These are phyloP conservation scores for Ophiostoma fasciatum DNA, from an alignment of 2,329 filamentous ascomycete genomes.

Conservation along the genomic window DNA sequence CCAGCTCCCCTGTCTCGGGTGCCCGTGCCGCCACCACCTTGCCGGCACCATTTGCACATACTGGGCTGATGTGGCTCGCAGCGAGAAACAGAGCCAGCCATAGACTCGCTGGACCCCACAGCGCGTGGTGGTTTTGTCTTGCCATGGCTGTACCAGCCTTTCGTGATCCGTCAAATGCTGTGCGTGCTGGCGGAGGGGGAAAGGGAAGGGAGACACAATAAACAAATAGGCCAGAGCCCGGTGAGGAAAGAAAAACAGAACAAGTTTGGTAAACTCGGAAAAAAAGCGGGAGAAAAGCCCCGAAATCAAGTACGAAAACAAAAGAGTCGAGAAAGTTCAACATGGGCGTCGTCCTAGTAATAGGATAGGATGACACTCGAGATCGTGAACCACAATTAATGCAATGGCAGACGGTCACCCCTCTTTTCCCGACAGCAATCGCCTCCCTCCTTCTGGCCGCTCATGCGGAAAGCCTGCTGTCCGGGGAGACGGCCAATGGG, in stretches of 20 bases:
- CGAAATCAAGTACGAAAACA: background rate
- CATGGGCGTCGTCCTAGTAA: no score
- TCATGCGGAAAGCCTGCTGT: background rate
- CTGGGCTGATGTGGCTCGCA: constrained; percentile 5
- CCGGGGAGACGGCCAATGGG: background rate
- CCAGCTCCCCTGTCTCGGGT: no score
- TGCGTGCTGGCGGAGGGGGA: no score
- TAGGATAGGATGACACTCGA: no score
- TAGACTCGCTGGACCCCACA: constrained; percentile 7
- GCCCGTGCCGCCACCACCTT: constrained; percentile 9
- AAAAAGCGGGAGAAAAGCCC: constrained; percentile 9
- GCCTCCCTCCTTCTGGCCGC: background rate
- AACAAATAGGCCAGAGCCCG: constrained; percentile 14
- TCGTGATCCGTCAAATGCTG: no score
- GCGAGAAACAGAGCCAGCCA: constrained; percentile 14
- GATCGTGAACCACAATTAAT: background rate
- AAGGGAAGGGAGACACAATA: no score
- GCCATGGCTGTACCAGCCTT: background rate
- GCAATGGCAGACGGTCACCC: background rate
- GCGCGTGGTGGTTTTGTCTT: constrained; percentile 1
- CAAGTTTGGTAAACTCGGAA: constrained; percentile 8
- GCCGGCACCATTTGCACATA: constrained; percentile 10
- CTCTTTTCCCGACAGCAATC: no score
- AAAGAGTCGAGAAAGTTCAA: background rate
- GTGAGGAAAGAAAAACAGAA: constrained; percentile 11